Evolutionary conservation across 169 alveolate genomes (phyloP), one percentile per base, ranked within the genome.

Genomic region (Theileria annulata): DNA sequence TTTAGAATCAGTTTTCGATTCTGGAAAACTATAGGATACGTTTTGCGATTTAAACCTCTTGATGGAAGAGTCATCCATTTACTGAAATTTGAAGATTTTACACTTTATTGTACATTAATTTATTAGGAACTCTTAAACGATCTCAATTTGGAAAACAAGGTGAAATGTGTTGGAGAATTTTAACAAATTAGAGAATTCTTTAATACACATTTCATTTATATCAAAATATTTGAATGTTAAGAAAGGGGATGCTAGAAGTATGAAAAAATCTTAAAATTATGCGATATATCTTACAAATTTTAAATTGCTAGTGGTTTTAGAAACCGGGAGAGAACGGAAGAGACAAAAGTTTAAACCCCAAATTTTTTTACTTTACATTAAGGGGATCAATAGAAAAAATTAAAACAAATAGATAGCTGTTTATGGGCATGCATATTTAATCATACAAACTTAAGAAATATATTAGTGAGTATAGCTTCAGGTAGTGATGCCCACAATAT

Each of bases 401-500:
- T 42, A 42, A 42, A 42, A 42, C 13, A 42, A 42, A 42, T 42
- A 42, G 6, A 42, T 17, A 2, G 51, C 6, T 42, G 51, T 42
- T 12, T 42, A 42, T 42, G 51, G 51, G 13, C 3, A 42, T 42
- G 51, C 51, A 42, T 42, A 42, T 42, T 42, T 42, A 42, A 42
- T 42, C 51, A 42, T 42, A 42, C 47, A 42, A 42, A 42, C 51
- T 42, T 42, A 42, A 42, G 51, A 42, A 42, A 42, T 42, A 42
- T 42, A 42, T 42, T 42, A 42, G 51, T 42, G 51, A 42, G 51
- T 42, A 8, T 42, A 42, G 51, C 15, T 42, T 42, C 67, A 58
- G 10, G 17, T 12, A 58, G 35, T 58, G 67, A 58, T 58, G 67
- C 67, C 67, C 67, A 58, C 67, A 58, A 58, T 28, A 58, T 28